A percentile compares a stretch with the other conserved stretches of the same genome.
Evolutionary conservation across 352 stramenopile species (phyloP).

Genomic region (Globisporangium nunn): DNA sequence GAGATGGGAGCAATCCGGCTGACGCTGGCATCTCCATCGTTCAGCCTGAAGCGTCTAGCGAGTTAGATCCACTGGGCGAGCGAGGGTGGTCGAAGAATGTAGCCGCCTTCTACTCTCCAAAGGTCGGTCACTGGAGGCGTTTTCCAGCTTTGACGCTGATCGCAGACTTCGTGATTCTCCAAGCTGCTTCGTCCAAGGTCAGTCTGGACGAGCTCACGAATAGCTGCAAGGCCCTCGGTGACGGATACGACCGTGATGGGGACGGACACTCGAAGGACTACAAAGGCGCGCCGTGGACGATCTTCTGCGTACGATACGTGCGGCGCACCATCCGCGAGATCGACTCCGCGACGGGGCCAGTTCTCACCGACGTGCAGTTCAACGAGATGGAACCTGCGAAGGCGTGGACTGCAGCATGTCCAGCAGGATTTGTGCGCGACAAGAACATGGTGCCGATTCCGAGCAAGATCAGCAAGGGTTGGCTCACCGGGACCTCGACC

Average conservation of each 20-base stretch:
- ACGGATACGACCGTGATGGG: conserved; percentile 28
- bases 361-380: conserved; percentile 26
- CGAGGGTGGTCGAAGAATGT: conserved; percentile 24
- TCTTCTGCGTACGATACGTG: conserved; percentile 32
- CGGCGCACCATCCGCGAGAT: conserved; percentile 25
- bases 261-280: conserved; percentile 46
- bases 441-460: conserved; percentile 20
- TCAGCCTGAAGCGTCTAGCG: conserved; percentile 19
- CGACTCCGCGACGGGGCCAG: conserved; percentile 6
- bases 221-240: conserved; percentile 15
- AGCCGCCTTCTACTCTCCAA: conserved; percentile 15
- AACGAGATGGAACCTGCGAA: conserved; percentile 26
- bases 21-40: conserved; percentile 13
- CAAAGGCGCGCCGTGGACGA: conserved; percentile 29
- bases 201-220: conserved; percentile 26
- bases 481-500: conserved; percentile 21
- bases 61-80: conserved; percentile 22
- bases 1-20: conserved; percentile 1
- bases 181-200: conserved; percentile 17
- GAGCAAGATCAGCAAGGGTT: conserved; percentile 28
- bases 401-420: conserved; percentile 19
- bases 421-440: conserved; percentile 23
- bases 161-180: conserved; percentile 26
- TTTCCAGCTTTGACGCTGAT: conserved; percentile 23
- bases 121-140: conserved; percentile 19